Percentiles rank a stretch among this genome's conserved stretches.
phyloP scores from a whole-genome alignment of 2,329 filamentous ascomycete species.

The Paracoccidioides brasiliensis region DNA sequence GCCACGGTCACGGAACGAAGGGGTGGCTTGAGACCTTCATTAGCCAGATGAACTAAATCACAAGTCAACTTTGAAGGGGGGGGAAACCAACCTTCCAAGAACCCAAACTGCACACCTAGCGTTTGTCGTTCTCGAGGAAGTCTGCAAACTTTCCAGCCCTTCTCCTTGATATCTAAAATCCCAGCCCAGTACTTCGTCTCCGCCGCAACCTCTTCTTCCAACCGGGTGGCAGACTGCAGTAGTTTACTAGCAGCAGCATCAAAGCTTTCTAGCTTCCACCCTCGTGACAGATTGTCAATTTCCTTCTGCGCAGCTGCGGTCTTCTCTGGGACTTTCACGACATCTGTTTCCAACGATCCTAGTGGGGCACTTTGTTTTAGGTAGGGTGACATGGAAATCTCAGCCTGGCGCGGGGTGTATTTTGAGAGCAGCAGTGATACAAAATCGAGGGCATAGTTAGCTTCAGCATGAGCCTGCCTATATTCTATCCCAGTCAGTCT shows the following conservation, averaged over 20 bases:
- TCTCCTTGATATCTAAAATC: conserved; percentile 64
- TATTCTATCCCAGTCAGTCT: not conserved
- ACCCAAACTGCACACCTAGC: conserved; percentile 79
- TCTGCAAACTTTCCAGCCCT: conserved; percentile 74
- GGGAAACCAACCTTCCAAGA: conserved; percentile 51
- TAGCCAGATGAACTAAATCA: not conserved
- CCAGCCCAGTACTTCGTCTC: conserved; percentile 87
- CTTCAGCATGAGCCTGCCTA: conserved; percentile 34
- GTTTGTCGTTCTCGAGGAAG: conserved; percentile 60
- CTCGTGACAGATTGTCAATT: conserved; percentile 42
- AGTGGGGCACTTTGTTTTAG: conserved; percentile 60
- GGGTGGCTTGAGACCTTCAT: conserved; percentile 29
- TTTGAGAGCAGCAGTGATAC: conserved; percentile 75
- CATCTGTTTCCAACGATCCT: conserved; percentile 59
- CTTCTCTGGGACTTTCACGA: conserved; percentile 48
- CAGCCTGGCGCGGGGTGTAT: conserved; percentile 57
- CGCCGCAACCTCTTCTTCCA: conserved; percentile 63
- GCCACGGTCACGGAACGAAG: conserved; percentile 54
- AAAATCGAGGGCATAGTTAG: conserved; percentile 62
- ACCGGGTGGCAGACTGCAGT: conserved; percentile 53
- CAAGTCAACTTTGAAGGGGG: not conserved
- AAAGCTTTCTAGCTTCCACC: conserved; percentile 68
- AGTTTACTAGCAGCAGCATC: conserved; percentile 62
- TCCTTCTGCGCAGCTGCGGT: conserved; percentile 44
- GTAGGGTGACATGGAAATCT: conserved; percentile 54